phyloP scores from a whole-genome alignment of 805 yeast species.

The Myxozyma nipponensis region DNA sequence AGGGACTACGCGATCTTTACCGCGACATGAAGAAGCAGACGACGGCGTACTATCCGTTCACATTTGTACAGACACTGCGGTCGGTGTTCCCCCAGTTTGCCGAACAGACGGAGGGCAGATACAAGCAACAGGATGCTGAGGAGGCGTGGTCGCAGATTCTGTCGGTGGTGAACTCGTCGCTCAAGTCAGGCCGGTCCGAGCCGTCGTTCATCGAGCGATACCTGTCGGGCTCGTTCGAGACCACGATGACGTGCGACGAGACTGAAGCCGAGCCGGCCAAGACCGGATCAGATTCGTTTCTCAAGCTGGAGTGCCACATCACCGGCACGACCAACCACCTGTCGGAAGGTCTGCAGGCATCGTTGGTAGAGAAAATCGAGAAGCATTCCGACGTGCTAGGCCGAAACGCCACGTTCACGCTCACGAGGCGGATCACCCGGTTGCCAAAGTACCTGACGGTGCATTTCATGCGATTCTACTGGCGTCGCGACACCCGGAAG shows the following conservation, averaged over 20 bases:
- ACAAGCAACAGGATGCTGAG: constrained; percentile 97
- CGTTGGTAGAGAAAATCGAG: constrained; percentile 71
- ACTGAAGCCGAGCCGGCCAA: constrained; percentile 47
- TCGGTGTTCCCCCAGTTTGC: constrained; percentile 80
- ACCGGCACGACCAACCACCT: constrained; percentile 79
- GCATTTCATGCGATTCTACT: constrained; percentile 90
- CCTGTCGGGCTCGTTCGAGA: constrained; percentile 63
- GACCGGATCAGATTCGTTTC: constrained; percentile 52
- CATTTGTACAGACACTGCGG: constrained; percentile 54
- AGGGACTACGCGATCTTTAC: constrained; percentile 35
- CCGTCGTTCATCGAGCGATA: constrained; percentile 46
- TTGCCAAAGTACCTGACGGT: constrained; percentile 85
- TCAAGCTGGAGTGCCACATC: constrained; percentile 86
- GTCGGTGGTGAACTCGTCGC: constrained; percentile 32
- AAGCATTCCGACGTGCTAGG: constrained; percentile 70
- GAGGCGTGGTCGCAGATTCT: constrained; percentile 85
- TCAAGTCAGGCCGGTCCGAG: constrained; percentile 6
- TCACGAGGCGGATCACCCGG: constrained; percentile 56
- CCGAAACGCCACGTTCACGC: constrained; percentile 65
- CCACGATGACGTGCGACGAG: constrained; percentile 58
- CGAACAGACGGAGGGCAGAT: constrained; percentile 65
- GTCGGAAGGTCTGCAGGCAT: constrained; percentile 73
- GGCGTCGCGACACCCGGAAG: constrained; percentile 88
- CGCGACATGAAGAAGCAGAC: constrained; percentile 34
- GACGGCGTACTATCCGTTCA: constrained; percentile 60